These are phyloP conservation scores for Diaporthe sp. DNA, from an alignment of 2,329 filamentous ascomycete species.

Conservation along the genomic window DNA sequence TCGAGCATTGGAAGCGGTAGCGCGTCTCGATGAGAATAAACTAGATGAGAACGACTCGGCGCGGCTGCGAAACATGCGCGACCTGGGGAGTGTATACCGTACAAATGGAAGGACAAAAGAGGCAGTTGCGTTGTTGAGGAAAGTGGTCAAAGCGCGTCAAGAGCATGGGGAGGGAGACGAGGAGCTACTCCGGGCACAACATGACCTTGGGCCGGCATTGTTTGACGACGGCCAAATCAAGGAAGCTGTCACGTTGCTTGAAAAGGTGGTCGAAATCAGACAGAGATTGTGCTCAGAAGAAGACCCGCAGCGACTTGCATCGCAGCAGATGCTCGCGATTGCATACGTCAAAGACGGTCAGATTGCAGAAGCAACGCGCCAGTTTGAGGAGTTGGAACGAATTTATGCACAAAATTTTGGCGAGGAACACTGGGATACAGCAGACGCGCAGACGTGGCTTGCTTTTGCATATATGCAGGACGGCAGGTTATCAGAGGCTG, in stretches of 20 bases:
- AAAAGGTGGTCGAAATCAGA: neutral
- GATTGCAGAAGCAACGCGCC: neutral
- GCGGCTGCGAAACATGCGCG: neutral
- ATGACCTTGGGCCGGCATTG: neutral
- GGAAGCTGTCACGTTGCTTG: neutral
- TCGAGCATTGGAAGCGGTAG: neutral
- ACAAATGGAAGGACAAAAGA: neutral
- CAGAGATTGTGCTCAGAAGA: neutral
- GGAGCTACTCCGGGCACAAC: neutral
- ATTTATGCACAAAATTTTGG: neutral
- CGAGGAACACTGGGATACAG: neutral
- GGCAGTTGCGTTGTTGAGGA: neutral
- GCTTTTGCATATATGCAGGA: neutral
- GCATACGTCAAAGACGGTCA: neutral
- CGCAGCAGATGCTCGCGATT: neutral
- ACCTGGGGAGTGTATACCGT: neutral
- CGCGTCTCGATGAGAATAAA: neutral
- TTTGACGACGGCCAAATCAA: neutral
- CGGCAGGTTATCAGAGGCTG: neutral
- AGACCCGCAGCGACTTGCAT: neutral
- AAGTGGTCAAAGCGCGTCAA: neutral
- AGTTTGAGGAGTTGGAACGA: neutral
- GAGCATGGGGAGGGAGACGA: no score
- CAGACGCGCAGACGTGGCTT: rapidly evolving
- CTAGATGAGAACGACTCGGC: neutral